phyloP scores from a whole-genome alignment of 1,284 basidiomycete species.

The Coniferiporia sulphurascens region DNA sequence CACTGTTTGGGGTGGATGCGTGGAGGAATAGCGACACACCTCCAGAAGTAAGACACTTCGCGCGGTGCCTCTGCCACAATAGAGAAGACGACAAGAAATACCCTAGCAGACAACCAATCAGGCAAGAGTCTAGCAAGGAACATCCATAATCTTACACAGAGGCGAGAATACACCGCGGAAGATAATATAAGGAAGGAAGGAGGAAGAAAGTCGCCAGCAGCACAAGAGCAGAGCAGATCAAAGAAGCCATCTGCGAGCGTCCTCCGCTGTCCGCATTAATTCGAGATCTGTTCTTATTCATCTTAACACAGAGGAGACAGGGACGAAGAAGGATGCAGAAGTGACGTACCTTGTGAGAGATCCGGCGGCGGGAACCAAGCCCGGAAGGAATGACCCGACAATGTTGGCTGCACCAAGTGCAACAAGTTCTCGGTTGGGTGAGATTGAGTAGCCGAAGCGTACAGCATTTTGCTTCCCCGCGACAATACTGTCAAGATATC shows the following conservation, averaged over 20 bases:
- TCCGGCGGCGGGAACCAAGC: conserved; percentile 84
- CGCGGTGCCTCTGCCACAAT: conserved; percentile 85
- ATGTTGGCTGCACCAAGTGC: conserved; percentile 85
- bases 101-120: conserved; percentile 37
- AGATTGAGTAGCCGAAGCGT: conserved; percentile 82
- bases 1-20: neutral
- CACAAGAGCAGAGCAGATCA: conserved; percentile 73
- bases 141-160: conserved; percentile 51
- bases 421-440: conserved; percentile 88
- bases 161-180: conserved; percentile 81
- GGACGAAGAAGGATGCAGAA: neutral
- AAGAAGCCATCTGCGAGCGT: conserved; percentile 82
- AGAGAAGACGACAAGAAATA: conserved; percentile 78
- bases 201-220: conserved; percentile 85
- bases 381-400: conserved; percentile 73
- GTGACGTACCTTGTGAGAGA: conserved; percentile 69
- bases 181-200: conserved; percentile 69
- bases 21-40: conserved; percentile 41
- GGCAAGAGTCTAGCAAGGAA: neutral
- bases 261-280: conserved; percentile 86
- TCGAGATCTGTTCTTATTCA: conserved; percentile 50
- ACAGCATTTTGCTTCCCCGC: conserved; percentile 84
- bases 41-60: conserved; percentile 79
- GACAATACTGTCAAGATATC: conserved; percentile 79
- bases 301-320: neutral